Base-by-base conservation (phyloP, 768 basidiomycete species). In the Leucosporidium yakuticum region DNA sequence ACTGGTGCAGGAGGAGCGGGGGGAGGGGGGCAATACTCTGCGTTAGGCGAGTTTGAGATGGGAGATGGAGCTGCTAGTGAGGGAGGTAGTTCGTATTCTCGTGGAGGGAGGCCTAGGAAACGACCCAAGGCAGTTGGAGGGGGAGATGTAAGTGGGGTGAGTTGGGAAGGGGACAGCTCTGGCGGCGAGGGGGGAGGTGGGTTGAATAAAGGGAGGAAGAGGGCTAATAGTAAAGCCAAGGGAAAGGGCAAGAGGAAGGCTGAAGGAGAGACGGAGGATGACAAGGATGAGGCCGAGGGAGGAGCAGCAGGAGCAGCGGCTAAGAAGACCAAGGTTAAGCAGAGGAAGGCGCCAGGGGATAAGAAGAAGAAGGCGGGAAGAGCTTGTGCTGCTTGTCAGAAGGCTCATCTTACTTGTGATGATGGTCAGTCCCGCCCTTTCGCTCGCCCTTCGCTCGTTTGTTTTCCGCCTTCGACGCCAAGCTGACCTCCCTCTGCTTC, bases 391-490 rank as follows among this genome's bases (percentile, higher is more conserved):
- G 90, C 91, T 74, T 98, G 95, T 79, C 94, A 97, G 80, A 95
- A 92, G 79, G 92, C 93, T 4, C 95, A 98, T 79, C 82, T 98
- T 73, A 98, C 95, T n/a, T 98, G 95, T 78, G 94, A 98, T 78
- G 95, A 97, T 77, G 86, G 95, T 96, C 47, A 32, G 21, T 62
- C 39, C 14, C 39, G 15, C 39, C 34, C 34, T 6, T 12, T 36
- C 34, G 5, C 34, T 5, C 5, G 12, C 34, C 5, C 34, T 36
- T n/a, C n/a, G n/a, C 34, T 36, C 34, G 34, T 36, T 44, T 44
- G 39, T 44, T 44, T 44, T n/a, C n/a, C n/a, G n/a, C n/a, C n/a
- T n/a, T n/a, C n/a, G n/a, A n/a, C n/a, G n/a, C n/a, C n/a, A n/a
- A n/a, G n/a, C n/a, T n/a, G n/a, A n/a, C n/a, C n/a, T n/a, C n/a